Percentiles rank a stretch among this genome's conserved stretches.
phyloP scores from a whole-genome alignment of 208 protist genomes.

The Kentomonas sorsogonicus region DNA sequence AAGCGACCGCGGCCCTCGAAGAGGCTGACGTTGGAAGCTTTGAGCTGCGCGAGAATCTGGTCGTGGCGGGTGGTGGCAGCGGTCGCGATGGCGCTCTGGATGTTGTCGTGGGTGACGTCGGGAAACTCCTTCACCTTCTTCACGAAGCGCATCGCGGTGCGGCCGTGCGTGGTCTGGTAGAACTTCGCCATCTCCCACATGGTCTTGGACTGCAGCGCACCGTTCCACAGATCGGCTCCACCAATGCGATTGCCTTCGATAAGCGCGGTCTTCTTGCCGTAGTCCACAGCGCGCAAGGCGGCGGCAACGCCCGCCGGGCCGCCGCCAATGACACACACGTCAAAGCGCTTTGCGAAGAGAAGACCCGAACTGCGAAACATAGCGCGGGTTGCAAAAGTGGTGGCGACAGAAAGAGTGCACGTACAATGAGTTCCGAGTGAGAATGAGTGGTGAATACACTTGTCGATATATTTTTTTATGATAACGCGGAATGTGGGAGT shows the following conservation, averaged over 20 bases:
- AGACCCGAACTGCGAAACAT: slow-evolving; percentile 27
- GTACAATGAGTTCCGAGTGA: neutral
- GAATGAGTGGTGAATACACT: neutral
- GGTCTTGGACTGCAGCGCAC: slow-evolving; percentile 85
- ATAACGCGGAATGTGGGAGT: too few relatives aligned
- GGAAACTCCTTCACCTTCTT: slow-evolving; percentile 45
- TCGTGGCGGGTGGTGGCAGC: slow-evolving; percentile 60
- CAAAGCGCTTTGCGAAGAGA: slow-evolving; percentile 39
- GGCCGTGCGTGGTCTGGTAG: slow-evolving; percentile 38
- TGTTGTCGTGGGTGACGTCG: slow-evolving; percentile 45
- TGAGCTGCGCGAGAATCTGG: slow-evolving; percentile 67
- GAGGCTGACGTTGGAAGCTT: slow-evolving; percentile 40
- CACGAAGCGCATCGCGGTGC: slow-evolving; percentile 49
- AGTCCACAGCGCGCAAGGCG: slow-evolving; percentile 71
- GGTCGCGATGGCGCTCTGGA: slow-evolving; percentile 42
- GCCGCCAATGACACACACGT: slow-evolving; percentile 86
- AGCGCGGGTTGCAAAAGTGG: neutral
- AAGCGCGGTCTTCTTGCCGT: slow-evolving; percentile 73
- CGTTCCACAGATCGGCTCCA: slow-evolving; percentile 88
- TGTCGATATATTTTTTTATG: neutral
- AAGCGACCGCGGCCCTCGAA: slow-evolving; percentile 46
- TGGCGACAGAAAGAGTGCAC: neutral
- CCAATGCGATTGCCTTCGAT: slow-evolving; percentile 73
- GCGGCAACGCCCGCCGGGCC: slow-evolving; percentile 80
- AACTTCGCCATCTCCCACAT: slow-evolving; percentile 91